Evolutionary conservation across 225 moss, liverwort and hornwort species (phyloP), one percentile per base, ranked within the genome.

Genomic region (Sphagnum contortum): DNA sequence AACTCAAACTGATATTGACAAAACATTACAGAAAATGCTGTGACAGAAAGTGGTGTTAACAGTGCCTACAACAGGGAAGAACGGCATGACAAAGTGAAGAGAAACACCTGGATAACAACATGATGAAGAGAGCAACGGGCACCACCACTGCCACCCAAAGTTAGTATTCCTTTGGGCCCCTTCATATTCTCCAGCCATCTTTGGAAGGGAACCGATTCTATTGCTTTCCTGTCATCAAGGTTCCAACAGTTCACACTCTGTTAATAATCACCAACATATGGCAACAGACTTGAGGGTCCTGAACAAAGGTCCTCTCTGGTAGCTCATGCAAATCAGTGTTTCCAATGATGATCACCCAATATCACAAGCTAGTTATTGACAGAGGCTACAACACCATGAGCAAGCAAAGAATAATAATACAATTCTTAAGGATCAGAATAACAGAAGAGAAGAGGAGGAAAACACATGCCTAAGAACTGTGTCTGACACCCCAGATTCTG

Each of bases 101-200:
- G n/a, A 46, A 60, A 50, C 55, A 94, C 94, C 94, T 94, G 94
- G 72, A 98, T 86, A 61, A 78, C n/a, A n/a, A n/a, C 73, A 68
- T 77, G 83, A 59, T 73, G 77, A 9, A 98, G 82, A 55, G 92
- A 89, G 67, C 87, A 83, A 9, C 81, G 76, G 48, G 68, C 73
- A 5, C 87, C 83, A 52, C 74, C 83, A 70, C 78, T 77, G 53
- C 88, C 89, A 61, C 87, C 89, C 76, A 87, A 71, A 56, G 80
- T 81, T 55, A 98, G 71, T 59, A 98, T 92, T 47, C 98, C 98
- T 44, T 83, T 71, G 48, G 75, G 66, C 50, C 89, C 87, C 44
- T 87, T 78, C 93, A 93, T 86, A 66, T 72, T 68, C 13, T 80
- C 66, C 55, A 91, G 48, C 98, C 98, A 98, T 50, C 80, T 78